Evolutionary conservation across 148 eudicot genomes (phyloP), one percentile per base, ranked within the genome.

Genomic region (Fagopyrum homotropicum): DNA sequence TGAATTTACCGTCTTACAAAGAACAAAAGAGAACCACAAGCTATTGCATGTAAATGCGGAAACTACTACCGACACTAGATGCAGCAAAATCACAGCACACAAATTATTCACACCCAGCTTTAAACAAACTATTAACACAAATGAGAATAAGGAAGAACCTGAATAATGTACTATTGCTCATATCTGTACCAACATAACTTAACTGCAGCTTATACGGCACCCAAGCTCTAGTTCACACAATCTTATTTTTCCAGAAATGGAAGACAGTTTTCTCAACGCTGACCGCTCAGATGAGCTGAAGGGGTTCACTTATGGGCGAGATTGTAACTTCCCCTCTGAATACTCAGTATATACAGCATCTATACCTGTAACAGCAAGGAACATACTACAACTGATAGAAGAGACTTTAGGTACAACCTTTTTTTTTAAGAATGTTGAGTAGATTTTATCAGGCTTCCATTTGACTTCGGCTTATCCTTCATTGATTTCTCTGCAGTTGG

Each of bases 361-460:
- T 66, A 66, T 66, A 66, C 71, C 19, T 66, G 69, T 63, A 63
- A 35, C 16, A 66, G 19, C 71, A 66, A 66, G 45, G 47, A 40
- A 66, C 71, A 43, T 9, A 43, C 11, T 15, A 40, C 40, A 40
- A 12, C 19, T 66, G 17, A 15, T 12, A 61, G 71, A 14, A 66
- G 45, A 30, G 12, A 40, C 14, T 45, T 40, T 64, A 45, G 45
- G 43, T 59, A 59, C 10, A 0, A 8, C 64, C n/a, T 5, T 40
- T 35, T 35, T 35, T 2, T 35, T 66, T 15, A 66, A 35, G 71
- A 66, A 66, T 43, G 71, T 66, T 66, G 71, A 66, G 71, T 66
- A 35, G 71, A 66, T 66, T 66, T 66, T 66, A 66, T 40, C 47
- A 66, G 71, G 71, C 71, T 66, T 66, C 71, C 71, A 66, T 66